Percentiles rank a stretch among this genome's conserved stretches.
Conservation (phyloP, 345 rosid genomes). For the Syzygium oleosum region DNA sequence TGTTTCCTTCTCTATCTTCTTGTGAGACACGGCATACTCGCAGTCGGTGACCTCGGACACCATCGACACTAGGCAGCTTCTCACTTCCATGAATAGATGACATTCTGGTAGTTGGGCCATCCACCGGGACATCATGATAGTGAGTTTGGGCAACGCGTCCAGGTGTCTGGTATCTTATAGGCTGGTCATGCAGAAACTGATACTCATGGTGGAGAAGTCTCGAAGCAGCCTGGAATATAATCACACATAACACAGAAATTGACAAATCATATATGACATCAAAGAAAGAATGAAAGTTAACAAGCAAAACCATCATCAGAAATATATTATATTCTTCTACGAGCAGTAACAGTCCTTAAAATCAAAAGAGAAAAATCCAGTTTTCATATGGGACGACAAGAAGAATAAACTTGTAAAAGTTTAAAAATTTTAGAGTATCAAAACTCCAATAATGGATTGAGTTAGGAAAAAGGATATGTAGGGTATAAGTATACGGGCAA, state of each 20-base stretch:
- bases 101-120: slow-evolving; percentile 40
- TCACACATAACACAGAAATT: not conserved
- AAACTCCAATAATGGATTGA: not conserved
- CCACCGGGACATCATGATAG: slow-evolving; percentile 42
- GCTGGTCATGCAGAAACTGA: slow-evolving; percentile 56
- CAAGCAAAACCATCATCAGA: not conserved
- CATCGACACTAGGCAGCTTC: slow-evolving; percentile 36
- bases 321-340: not conserved
- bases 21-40: slow-evolving; percentile 50
- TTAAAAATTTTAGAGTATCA: not conserved
- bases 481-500: not conserved
- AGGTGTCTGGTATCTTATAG: slow-evolving; percentile 41
- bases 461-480: not conserved
- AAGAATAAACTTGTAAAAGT: not conserved
- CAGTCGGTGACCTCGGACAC: slow-evolving; percentile 43
- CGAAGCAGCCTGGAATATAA: slow-evolving; percentile 31
- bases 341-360: not conserved
- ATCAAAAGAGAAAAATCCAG: not conserved
- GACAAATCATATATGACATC: not conserved
- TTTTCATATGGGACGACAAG: not conserved
- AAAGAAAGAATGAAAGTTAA: not conserved
- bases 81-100: slow-evolving; percentile 54
- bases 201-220: slow-evolving; percentile 51
- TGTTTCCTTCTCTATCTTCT: slow-evolving; percentile 48
- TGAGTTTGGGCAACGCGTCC: slow-evolving; percentile 45